Conservation (phyloP, 768 basidiomycete genomes). For the Lentinula aciculospora region DNA sequence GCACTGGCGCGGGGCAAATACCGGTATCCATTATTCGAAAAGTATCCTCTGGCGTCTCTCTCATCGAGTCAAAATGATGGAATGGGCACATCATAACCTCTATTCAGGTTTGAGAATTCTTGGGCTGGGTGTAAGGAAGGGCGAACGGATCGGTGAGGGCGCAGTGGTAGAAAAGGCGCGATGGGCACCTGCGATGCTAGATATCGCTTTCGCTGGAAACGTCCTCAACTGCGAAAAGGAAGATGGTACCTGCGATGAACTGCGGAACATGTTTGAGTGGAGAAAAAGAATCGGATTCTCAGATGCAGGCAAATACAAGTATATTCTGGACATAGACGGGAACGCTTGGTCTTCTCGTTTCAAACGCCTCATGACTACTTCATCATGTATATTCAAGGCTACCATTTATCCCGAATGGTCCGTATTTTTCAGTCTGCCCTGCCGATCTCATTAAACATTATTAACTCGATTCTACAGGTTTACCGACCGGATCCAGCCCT, state of each 20-base stretch:
- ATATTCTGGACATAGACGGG: constrained; percentile 57
- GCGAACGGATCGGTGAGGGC: constrained; percentile 18
- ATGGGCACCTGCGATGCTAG: constrained; percentile 52
- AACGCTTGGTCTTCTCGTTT: constrained; percentile 72
- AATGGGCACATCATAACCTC: constrained; percentile 31
- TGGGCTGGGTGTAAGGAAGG: constrained; percentile 16
- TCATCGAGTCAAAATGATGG: constrained; percentile 46
- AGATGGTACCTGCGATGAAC: constrained; percentile 32
- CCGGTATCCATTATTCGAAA: constrained; percentile 47
- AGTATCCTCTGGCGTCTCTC: constrained; percentile 40
- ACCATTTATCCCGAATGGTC: constrained; percentile 76
- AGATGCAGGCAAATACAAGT: constrained; percentile 56
- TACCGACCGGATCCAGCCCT: constrained; percentile 51
- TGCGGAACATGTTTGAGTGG: constrained; percentile 47
- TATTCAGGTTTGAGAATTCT: background rate
- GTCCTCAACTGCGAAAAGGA: constrained; percentile 33
- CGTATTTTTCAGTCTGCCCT: constrained; percentile 3
- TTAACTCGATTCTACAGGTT: constrained; percentile 33
- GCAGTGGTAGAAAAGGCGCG: constrained; percentile 26
- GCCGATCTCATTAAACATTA: background rate
- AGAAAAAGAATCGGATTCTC: constrained; percentile 32
- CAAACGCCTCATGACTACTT: constrained; percentile 56
- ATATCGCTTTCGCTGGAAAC: constrained; percentile 50
- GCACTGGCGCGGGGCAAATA: constrained; percentile 72
- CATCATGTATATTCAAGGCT: constrained; percentile 61